Evolutionary conservation across 2,329 filamentous ascomycete genomes (phyloP), one percentile per base, ranked within the genome.

Genomic region (Fusarium poae): DNA sequence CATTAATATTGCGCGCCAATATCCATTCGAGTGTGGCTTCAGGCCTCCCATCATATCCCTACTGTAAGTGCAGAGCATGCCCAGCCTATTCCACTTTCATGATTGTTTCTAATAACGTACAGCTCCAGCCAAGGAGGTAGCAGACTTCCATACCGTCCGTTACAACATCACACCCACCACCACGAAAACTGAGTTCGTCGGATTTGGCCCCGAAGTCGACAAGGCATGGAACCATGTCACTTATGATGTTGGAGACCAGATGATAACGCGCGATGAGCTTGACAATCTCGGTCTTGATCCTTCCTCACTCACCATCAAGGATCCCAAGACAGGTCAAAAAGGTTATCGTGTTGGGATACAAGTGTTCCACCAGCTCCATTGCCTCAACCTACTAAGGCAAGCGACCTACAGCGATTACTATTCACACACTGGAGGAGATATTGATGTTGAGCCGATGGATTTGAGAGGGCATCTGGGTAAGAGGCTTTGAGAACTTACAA

Each of bases 281-380:
- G 76, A 82, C 40, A 82, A 82, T 23, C 82, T 90, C 1, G 82
- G 83, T 6, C 78, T 84, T 6, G 84, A 87, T 65, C 83, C 84
- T 3, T 77, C 82, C 23, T 85, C 85, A 1, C 79, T 89, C n/a
- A 84, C 83, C 70, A 83, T 88, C 65, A 85, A 82, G 12, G 80
- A 89, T 67, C 84, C 86, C 7, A 80, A 79, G 44, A 87, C 87
- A 2, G 88, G 86, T 20, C 81, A 85, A 58, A 82, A 83, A 37
- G 87, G 87, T 1, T 89, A 88, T 69, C 81, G 87, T n/a, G 86
- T 87, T 0, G 87, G 84, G 1, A 77, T 88, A 5, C 85, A 88
- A 71, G 85, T 87, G 0, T 88, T 88, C 76, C 86, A 88, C n/a
- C 70, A 72, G 7, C 78, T 86, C 34, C 83, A 85, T 71, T 85